Percentiles rank a stretch among this genome's conserved stretches.
Conservation (phyloP, 129 eudicot species). For the Ambrosia artemisiifolia region DNA sequence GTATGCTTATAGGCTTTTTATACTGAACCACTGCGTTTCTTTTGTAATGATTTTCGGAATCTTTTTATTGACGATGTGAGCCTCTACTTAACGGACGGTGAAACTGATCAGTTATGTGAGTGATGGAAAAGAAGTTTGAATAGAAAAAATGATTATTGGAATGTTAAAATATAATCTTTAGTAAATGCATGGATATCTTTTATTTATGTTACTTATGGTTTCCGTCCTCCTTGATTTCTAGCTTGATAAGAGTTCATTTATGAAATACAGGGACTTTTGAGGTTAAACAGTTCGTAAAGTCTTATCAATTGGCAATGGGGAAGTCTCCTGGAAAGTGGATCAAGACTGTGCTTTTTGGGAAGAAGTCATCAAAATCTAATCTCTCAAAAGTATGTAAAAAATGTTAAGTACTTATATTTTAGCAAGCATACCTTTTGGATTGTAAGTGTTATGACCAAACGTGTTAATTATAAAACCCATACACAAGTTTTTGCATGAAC, state of each 20-base stretch:
- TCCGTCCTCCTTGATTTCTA: not conserved
- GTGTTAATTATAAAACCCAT: not conserved
- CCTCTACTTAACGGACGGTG: not conserved
- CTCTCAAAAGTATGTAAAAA: conserved; percentile 57
- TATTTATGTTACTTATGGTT: conserved; percentile 17
- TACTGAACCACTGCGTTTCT: not conserved
- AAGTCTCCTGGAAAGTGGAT: conserved; percentile 94
- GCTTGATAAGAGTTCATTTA: conserved; percentile 14
- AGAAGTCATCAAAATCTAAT: conserved; percentile 68
- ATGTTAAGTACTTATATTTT: not conserved
- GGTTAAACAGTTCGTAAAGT: conserved; percentile 11
- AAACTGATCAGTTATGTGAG: conserved; percentile 1
- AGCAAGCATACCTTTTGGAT: not conserved
- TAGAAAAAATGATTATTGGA: not conserved
- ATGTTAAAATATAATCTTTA: not conserved
- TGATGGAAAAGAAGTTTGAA: conserved; percentile 3
- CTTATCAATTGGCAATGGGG: conserved; percentile 48
- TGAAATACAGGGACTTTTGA: conserved; percentile 29
- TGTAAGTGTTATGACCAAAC: not conserved
- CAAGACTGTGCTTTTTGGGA: conserved; percentile 76
- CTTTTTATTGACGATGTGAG: not conserved
- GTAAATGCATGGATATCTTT: not conserved
- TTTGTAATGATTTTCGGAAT: not conserved
- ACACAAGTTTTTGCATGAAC: not conserved
- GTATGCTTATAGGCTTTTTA: not conserved